These are phyloP conservation scores for Colletotrichum australisinense DNA, from an alignment of 2,329 filamentous ascomycete species.

Conservation along the genomic window DNA sequence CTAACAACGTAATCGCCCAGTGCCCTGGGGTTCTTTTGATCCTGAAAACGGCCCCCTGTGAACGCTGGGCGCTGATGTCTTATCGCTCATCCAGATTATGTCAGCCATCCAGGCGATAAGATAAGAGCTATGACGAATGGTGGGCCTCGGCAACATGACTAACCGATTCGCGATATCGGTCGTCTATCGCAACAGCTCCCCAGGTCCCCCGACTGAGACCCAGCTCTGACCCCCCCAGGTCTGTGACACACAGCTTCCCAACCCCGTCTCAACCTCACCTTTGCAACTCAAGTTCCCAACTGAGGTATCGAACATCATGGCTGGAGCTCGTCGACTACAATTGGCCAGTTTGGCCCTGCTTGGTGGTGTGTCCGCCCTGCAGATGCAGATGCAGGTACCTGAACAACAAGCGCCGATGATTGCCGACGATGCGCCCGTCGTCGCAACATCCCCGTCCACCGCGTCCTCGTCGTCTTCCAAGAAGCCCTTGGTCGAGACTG, in stretches of 20 bases:
- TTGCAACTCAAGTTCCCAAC: conserved; percentile 13
- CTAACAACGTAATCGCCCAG: conserved; percentile 11
- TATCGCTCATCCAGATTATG: not conserved
- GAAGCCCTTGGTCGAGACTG: conserved; percentile 61
- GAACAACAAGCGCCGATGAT: conserved; percentile 28
- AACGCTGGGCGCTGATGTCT: not conserved
- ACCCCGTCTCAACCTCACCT: conserved; percentile 29
- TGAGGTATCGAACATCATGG: conserved; percentile 15
- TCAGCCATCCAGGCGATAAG: conserved; percentile 3
- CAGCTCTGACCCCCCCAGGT: not conserved
- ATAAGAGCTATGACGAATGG: conserved; percentile 10
- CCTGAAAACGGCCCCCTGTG: not conserved
- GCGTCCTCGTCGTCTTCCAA: conserved; percentile 28
- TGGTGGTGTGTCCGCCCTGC: conserved; percentile 27
- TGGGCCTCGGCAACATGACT: conserved; percentile 28
- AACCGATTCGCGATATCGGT: conserved; percentile 34
- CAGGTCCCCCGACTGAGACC: not conserved
- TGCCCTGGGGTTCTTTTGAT: not conserved
- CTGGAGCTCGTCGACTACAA: conserved; percentile 21
- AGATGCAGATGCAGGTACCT: conserved; percentile 27
- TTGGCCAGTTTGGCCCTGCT: conserved; percentile 26
- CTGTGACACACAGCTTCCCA: conserved; percentile 27
- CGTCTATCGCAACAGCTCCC: conserved; percentile 28
- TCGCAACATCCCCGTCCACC: conserved; percentile 2
- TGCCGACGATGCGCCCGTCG: conserved; percentile 21